Evolutionary conservation across 805 yeast genomes (phyloP).

Genomic region (Ogataea ramenticola): DNA sequence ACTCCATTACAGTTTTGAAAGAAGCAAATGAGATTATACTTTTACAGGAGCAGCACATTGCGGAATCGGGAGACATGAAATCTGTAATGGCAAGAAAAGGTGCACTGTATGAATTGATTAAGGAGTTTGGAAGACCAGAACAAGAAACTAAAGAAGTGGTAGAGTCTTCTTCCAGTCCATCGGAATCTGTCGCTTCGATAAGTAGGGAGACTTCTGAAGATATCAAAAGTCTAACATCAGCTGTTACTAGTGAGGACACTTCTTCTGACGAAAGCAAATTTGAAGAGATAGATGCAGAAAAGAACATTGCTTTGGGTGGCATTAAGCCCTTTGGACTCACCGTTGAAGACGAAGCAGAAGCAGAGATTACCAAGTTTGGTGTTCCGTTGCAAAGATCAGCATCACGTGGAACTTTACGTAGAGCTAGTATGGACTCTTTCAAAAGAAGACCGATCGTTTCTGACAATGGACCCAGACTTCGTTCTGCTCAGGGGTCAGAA

Average conservation of each 20-base stretch:
- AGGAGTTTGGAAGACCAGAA: slow-evolving; percentile 28
- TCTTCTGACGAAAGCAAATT: slow-evolving; percentile 6
- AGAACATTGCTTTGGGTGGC: slow-evolving; percentile 5
- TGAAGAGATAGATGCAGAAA: slow-evolving; percentile 5
- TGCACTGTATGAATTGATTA: slow-evolving; percentile 27
- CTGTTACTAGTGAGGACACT: background rate
- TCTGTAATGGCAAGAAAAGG: slow-evolving; percentile 22
- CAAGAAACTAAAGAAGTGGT: background rate
- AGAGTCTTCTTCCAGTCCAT: background rate
- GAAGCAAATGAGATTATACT: slow-evolving; percentile 57
- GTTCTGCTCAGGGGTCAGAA: slow-evolving; percentile 43
- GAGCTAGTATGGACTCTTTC: slow-evolving; percentile 62
- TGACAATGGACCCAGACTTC: slow-evolving; percentile 19
- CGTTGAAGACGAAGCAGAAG: slow-evolving; percentile 10
- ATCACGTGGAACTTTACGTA: slow-evolving; percentile 32
- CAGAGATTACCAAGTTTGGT: slow-evolving; percentile 5
- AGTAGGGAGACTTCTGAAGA: background rate
- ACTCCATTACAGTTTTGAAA: slow-evolving; percentile 45
- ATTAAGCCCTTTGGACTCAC: slow-evolving; percentile 8
- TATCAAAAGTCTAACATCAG: too few relatives aligned
- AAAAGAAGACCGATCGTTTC: slow-evolving; percentile 28
- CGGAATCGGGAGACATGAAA: slow-evolving; percentile 48
- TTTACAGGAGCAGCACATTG: slow-evolving; percentile 44
- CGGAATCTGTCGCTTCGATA: background rate
- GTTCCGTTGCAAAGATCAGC: background rate